A percentile compares a stretch with the other conserved stretches of the same genome.
These are phyloP conservation scores for Nakazawaea laoshanensis DNA, from an alignment of 805 yeast species.

Conservation along the genomic window DNA sequence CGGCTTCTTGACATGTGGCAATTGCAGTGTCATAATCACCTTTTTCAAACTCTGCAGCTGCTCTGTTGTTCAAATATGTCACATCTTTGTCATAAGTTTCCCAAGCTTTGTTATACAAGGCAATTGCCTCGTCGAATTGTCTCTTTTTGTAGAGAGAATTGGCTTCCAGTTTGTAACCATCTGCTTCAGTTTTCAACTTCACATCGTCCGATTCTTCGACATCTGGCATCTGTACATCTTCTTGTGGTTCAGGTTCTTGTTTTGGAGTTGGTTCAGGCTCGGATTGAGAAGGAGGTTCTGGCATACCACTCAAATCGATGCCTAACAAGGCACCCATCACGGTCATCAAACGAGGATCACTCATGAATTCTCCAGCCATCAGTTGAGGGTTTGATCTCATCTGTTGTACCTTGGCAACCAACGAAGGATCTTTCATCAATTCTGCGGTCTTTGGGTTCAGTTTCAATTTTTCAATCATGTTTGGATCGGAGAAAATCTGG, in stretches of 20 bases:
- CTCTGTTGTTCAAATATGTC: slow-evolving; percentile 90
- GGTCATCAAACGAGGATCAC: slow-evolving; percentile 84
- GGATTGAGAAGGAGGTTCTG: slow-evolving; percentile 14
- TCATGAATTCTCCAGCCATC: slow-evolving; percentile 57
- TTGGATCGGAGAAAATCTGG: slow-evolving; percentile 73
- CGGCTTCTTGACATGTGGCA: slow-evolving; percentile 69
- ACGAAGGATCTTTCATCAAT: slow-evolving; percentile 77
- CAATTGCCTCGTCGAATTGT: slow-evolving; percentile 90
- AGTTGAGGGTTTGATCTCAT: slow-evolving; percentile 69
- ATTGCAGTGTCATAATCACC: slow-evolving; percentile 86
- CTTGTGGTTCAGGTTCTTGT: slow-evolving; percentile 15
- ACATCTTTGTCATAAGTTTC: slow-evolving; percentile 62
- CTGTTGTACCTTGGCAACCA: slow-evolving; percentile 59
- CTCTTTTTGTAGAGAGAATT: slow-evolving; percentile 79
- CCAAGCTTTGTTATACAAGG: slow-evolving; percentile 80
- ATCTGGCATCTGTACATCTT: slow-evolving; percentile 15
- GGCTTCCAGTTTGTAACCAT: slow-evolving; percentile 73
- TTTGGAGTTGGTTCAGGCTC: slow-evolving; percentile 19
- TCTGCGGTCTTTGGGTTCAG: slow-evolving; percentile 83
- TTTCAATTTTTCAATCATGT: slow-evolving; percentile 64
- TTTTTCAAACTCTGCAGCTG: slow-evolving; percentile 96
- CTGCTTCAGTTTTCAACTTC: slow-evolving; percentile 42
- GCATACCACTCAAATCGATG: slow-evolving; percentile 47
- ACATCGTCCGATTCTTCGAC: slow-evolving; percentile 30
- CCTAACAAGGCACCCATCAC: slow-evolving; percentile 83